Evolutionary conservation across 805 yeast species (phyloP).

Genomic region (Ogataea trehalophila): DNA sequence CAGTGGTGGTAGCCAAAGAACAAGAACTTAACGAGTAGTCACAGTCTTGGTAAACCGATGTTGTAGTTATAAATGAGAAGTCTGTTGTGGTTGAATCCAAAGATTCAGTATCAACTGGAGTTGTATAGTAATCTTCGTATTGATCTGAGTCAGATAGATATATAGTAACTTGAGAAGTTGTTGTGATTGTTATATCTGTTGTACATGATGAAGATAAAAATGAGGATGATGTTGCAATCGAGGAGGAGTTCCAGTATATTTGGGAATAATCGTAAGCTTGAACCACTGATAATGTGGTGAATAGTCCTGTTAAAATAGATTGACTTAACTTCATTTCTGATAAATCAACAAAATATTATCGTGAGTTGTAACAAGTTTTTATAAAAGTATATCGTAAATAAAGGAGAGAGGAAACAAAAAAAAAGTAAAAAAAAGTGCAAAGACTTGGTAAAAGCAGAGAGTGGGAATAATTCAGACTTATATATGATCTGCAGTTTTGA

Average conservation of each 20-base stretch:
- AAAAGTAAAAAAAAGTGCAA: too few species aligned
- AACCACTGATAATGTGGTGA: slow-evolving; percentile 3
- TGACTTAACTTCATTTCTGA: slow-evolving; percentile 2
- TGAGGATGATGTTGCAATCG: neutral
- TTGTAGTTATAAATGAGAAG: slow-evolving; percentile 15
- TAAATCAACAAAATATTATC: too few species aligned
- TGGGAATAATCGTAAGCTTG: slow-evolving; percentile 8
- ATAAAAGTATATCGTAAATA: too few species aligned
- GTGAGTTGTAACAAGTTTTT: too few species aligned
- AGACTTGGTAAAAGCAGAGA: too few species aligned
- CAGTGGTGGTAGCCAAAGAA: slow-evolving; percentile 20
- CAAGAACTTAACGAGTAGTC: slow-evolving; percentile 16
- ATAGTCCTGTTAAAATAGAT: slow-evolving; percentile 7
- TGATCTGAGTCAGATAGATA: slow-evolving; percentile 6
- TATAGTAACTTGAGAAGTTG: slow-evolving; percentile 12
- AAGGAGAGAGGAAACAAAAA: too few species aligned
- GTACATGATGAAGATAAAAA: slow-evolving; percentile 7
- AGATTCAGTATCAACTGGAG: slow-evolving; percentile 17
- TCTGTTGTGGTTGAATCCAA: slow-evolving; percentile 8
- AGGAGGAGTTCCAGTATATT: slow-evolving; percentile 18
- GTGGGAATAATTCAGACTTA: too few species aligned
- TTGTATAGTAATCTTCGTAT: slow-evolving; percentile 10
- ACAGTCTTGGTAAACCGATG: slow-evolving; percentile 18
- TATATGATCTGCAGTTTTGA: too few species aligned
- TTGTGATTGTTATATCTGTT: neutral